Percentiles rank a stretch among this genome's conserved stretches.
phyloP scores from a whole-genome alignment of 2,329 filamentous ascomycete genomes.

The Arthrocladium fulminans region DNA sequence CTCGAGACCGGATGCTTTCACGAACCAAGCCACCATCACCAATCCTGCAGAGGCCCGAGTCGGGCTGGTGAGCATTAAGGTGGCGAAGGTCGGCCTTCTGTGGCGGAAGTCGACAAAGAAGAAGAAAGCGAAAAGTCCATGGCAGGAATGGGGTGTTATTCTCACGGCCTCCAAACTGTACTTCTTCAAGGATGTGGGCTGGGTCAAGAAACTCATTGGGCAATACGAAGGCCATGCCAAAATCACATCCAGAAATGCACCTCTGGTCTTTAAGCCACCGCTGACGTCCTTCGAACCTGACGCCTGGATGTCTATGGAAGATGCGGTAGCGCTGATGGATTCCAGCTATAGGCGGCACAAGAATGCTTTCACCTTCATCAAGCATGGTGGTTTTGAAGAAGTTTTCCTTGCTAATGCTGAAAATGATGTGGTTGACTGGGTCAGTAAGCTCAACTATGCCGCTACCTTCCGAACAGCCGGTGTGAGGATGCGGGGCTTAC shows the following conservation, averaged over 20 bases:
- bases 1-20: slow-evolving; percentile 89
- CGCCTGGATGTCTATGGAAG: slow-evolving; percentile 83
- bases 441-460: slow-evolving; percentile 91
- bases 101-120: slow-evolving; percentile 95
- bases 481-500: slow-evolving; percentile 78
- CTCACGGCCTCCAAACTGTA: slow-evolving; percentile 95
- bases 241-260: slow-evolving; percentile 62
- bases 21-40: slow-evolving; percentile 72
- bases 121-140: slow-evolving; percentile 86
- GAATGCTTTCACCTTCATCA: slow-evolving; percentile 83
- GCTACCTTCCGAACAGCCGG: slow-evolving; percentile 88
- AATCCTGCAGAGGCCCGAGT: slow-evolving; percentile 82
- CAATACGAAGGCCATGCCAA: slow-evolving; percentile 79
- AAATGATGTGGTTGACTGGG: slow-evolving; percentile 89
- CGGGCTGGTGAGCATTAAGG: slow-evolving; percentile 92
- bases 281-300: slow-evolving; percentile 90
- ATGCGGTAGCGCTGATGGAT: slow-evolving; percentile 81
- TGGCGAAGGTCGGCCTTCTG: slow-evolving; percentile 87
- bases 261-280: slow-evolving; percentile 83
- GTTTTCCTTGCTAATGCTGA: slow-evolving; percentile 85
- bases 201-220: slow-evolving; percentile 83
- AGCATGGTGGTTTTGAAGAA: slow-evolving; percentile 79
- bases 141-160: slow-evolving; percentile 98
- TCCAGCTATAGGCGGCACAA: slow-evolving; percentile 86
- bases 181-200: slow-evolving; percentile 86